phyloP scores from a whole-genome alignment of 2,329 filamentous ascomycete species.

The Beauveria asiatica region DNA sequence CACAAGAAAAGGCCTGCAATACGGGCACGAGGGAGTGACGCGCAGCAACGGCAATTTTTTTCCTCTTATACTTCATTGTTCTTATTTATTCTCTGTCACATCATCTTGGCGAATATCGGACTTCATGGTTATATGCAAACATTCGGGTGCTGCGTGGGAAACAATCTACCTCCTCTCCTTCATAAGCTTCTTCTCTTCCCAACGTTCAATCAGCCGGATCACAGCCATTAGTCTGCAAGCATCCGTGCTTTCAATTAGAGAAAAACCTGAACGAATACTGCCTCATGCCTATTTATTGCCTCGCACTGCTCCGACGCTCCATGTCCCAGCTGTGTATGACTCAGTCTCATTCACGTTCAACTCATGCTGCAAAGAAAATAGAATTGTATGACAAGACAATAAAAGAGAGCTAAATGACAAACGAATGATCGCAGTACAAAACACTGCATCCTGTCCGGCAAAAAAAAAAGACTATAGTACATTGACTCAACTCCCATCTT shows the following conservation, averaged over 20 bases:
- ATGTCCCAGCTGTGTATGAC: neutral
- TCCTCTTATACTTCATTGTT: neutral
- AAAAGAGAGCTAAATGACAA: slow-evolving; percentile 7
- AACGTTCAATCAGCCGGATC: neutral
- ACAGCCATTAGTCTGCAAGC: neutral
- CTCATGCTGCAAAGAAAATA: neutral
- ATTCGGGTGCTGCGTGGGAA: slow-evolving; percentile 1
- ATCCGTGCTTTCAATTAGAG: neutral
- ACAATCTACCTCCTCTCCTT: neutral
- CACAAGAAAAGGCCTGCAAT: neutral
- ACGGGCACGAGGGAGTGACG: neutral
- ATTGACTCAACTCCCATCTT: slow-evolving; percentile 1
- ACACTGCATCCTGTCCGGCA: slow-evolving; percentile 2
- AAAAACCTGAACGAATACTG: neutral
- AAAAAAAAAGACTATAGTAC: slow-evolving; percentile 6
- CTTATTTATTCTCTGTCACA: neutral
- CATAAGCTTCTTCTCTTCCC: neutral
- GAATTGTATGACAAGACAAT: neutral
- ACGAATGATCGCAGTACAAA: slow-evolving; percentile 3
- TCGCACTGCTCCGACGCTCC: neutral
- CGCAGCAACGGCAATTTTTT: neutral
- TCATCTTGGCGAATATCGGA: slow-evolving; percentile 1
- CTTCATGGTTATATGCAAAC: neutral
- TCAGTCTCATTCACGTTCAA: neutral
- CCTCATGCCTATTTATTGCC: neutral